A percentile compares a stretch with the other conserved stretches of the same genome.
phyloP scores from a whole-genome alignment of 495 filamentous ascomycete species.

The Sporormia fimetaria region DNA sequence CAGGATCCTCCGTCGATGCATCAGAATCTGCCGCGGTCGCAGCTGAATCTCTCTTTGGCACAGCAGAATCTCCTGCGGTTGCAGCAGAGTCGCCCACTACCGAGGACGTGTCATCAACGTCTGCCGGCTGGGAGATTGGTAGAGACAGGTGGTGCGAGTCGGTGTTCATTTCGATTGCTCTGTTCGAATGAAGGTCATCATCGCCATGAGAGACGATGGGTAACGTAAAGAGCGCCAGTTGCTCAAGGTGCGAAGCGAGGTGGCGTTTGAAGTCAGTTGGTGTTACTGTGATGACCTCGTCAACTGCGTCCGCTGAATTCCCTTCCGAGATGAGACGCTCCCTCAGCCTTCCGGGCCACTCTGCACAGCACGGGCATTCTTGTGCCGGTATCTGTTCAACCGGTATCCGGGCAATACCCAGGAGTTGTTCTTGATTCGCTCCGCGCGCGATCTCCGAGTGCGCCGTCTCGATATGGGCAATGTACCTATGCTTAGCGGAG shows the following conservation, averaged over 20 bases:
- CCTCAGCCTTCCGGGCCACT: constrained; percentile 1
- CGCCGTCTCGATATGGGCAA: background rate
- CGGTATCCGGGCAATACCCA: constrained; percentile 4
- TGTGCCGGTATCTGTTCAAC: constrained; percentile 4
- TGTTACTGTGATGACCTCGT: background rate
- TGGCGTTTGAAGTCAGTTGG: constrained; percentile 10
- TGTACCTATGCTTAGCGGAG: background rate
- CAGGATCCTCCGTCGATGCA: no score
- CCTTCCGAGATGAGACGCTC: background rate
- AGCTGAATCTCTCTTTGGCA: no score
- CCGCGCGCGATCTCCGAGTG: constrained; percentile 1
- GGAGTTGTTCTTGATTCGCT: background rate
- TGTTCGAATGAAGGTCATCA: constrained; percentile 1
- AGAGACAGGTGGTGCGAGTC: no score
- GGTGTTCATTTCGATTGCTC: background rate
- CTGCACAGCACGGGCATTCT: constrained; percentile 14
- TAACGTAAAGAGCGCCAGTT: constrained; percentile 12
- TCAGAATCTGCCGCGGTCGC: no score
- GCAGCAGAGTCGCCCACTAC: no score
- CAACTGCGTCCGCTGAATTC: background rate
- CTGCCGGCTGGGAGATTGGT: no score
- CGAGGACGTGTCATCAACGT: no score
- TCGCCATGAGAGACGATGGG: background rate
- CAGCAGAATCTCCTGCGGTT: no score
- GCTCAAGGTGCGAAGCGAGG: constrained; percentile 12